Evolutionary conservation across 345 rosid genomes (phyloP).

Genomic region (Barbarea vulgaris): DNA sequence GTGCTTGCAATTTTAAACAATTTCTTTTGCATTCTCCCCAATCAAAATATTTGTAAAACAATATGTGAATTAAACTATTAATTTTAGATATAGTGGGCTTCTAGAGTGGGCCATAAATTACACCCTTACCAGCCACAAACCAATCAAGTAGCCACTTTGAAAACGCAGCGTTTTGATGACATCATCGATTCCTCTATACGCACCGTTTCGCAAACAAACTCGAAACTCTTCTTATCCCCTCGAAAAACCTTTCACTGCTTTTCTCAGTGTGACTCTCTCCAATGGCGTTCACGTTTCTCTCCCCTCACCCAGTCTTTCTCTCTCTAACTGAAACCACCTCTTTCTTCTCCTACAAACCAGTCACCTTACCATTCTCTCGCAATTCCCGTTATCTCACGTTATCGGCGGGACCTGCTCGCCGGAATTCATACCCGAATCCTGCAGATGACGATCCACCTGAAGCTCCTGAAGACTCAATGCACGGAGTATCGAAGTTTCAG

Average conservation of each 20-base stretch:
- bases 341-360: slow-evolving; percentile 40
- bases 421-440: slow-evolving; percentile 60
- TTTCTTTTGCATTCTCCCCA: background rate
- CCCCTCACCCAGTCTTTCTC: slow-evolving; percentile 43
- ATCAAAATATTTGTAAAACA: background rate
- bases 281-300: slow-evolving; percentile 49
- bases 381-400: slow-evolving; percentile 3
- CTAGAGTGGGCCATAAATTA: background rate
- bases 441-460: slow-evolving; percentile 89
- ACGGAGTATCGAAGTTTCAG: slow-evolving; percentile 74
- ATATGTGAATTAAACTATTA: background rate
- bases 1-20: background rate
- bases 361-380: slow-evolving; percentile 31
- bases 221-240: slow-evolving; percentile 39
- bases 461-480: slow-evolving; percentile 79
- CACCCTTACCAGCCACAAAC: background rate
- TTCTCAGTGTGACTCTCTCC: slow-evolving; percentile 18
- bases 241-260: slow-evolving; percentile 38
- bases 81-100: background rate
- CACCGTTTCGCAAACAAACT: slow-evolving; percentile 24
- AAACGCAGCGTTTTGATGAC: slow-evolving; percentile 11
- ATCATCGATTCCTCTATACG: background rate
- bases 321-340: slow-evolving; percentile 40
- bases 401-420: slow-evolving; percentile 51
- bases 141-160: background rate